Base-by-base conservation (phyloP, 2,329 filamentous ascomycete genomes). In the Ophiostoma sp. region DNA sequence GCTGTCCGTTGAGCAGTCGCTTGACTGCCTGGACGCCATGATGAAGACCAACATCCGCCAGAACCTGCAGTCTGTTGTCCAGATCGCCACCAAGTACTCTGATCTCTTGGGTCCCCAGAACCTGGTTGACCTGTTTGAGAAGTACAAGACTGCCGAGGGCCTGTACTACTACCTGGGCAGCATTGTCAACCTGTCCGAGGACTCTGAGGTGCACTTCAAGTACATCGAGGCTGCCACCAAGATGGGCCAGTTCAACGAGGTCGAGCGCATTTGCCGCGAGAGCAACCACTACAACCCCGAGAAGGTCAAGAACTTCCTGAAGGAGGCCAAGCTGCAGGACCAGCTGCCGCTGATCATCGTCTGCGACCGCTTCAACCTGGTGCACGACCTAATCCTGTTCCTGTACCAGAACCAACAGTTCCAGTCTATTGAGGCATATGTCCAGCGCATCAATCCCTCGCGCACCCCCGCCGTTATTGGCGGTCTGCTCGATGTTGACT, bases 371-470 rank as follows among this genome's bases (percentile, higher is more conserved):
- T 97, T 96, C 86, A 96, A 98, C 83, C 97, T 99, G 77, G 93
- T 98, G 60, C 95, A 99, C 77, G 95, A 99, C 77, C 82, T 99
- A 77, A 93, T 99, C 64, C 86, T 99, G 31, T 97, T 95, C 81
- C 87, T 99, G 10, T 99, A 99, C 84, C 95, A 98, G 85, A 96
- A 96, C 81, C 94, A 99, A 81, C 94, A 98, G 78, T 99, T 97
- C 86, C 93, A 96, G 83, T 97, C 95, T 0, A 99, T 99, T 74
- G 95, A 99, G 82, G 90, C 96, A 11, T 99, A 99, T 76, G 95
- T 99, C 36, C 95, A 99, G 83, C 90, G 93, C 64, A 94, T 99
- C 75, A 99, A 99, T 82, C 94, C 95, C 6, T 85, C 90, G 20
- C 86, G 95, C 76, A 95, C 96, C 6, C 95, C 95, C 5, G 91